Percentiles rank a stretch among this genome's conserved stretches.
Evolutionary conservation across 2,329 filamentous ascomycete genomes (phyloP).

Genomic region (Ciborinia camelliae): DNA sequence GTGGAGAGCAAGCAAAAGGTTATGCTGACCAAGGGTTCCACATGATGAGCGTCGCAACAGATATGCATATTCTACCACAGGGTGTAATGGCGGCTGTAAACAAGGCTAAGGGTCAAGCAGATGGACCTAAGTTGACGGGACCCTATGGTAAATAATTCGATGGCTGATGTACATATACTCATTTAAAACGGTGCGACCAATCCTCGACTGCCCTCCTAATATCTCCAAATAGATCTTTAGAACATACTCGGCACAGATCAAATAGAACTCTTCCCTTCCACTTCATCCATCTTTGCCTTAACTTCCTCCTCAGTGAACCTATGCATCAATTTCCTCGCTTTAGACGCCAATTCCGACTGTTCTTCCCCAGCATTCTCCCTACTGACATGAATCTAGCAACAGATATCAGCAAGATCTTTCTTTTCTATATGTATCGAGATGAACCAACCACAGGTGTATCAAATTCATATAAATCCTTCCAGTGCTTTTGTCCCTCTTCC

Average conservation of each 20-base stretch:
- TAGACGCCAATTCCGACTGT: constrained; percentile 40
- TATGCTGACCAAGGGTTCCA: constrained; percentile 58
- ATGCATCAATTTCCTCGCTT: constrained; percentile 72
- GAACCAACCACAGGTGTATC: constrained; percentile 69
- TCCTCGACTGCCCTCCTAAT: neutral
- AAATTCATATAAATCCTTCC: constrained; percentile 75
- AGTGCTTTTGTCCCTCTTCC: constrained; percentile 56
- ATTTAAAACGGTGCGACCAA: neutral
- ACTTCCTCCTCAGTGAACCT: constrained; percentile 67
- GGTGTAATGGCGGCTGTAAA: constrained; percentile 47
- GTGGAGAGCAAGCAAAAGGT: constrained; percentile 52
- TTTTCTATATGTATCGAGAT: neutral
- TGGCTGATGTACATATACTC: neutral
- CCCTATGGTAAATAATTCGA: constrained; percentile 33
- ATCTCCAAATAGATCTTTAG: neutral
- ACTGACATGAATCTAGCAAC: constrained; percentile 56
- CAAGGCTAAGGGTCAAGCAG: constrained; percentile 44
- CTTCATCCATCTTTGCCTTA: constrained; percentile 62
- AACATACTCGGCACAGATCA: neutral
- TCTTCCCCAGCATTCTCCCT: constrained; percentile 49
- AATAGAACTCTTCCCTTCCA: constrained; percentile 17
- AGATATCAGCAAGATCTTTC: neutral
- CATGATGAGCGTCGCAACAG: constrained; percentile 58
- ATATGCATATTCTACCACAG: constrained; percentile 50
- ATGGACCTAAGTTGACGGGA: constrained; percentile 30